Evolutionary conservation across 2,329 filamentous ascomycete species (phyloP), one percentile per base, ranked within the genome.

Genomic region (Acephala macrosclerotiorum): DNA sequence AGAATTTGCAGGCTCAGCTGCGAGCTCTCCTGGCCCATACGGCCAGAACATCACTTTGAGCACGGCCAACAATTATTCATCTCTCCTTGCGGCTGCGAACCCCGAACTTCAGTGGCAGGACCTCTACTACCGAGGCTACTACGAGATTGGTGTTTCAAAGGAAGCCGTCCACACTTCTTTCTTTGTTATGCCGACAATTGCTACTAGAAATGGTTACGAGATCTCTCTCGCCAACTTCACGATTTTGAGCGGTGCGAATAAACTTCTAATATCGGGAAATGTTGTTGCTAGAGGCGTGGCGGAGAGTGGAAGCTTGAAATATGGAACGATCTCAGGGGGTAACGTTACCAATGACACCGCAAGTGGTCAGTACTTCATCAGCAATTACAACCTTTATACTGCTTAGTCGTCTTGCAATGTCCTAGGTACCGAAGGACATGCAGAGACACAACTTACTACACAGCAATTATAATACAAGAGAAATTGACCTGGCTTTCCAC

Each of bases 81-180:
- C 80, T 71, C 76, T 74, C 69, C 78, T 85, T 38, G 79, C 82
- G 68, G 74, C 74, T 51, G 77, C 81, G 25, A 93, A 91, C 76
- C 78, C 80, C 0, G 88, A 91, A 75, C 80, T 93, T 56, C 88
- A 91, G 73, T 93, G 90, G 91, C 87, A 89, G 71, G 90, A 93
- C 64, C 76, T 88, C 8, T 93, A 91, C 76, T 93, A 92, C 76
- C 83, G 90, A 20, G 91, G 91, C 1, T 93, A 93, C 78, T 92
- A 88, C 70, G 85, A 90, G 73, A 79, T 93, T 47, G 82, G 84
- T 57, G 80, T 91, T 62, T 81, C 79, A 22, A 81, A 85, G 25
- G 81, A 89, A 12, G 79, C 84, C 53, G 81, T 91, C 1, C 80
- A 85, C n/a, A 90, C 90, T 0, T 81, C 82, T 14, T 93, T 84